A percentile compares a stretch with the other conserved stretches of the same genome.
These are phyloP conservation scores for Aeschynomene evenia DNA, from an alignment of 306 rosid species.

Conservation along the genomic window DNA sequence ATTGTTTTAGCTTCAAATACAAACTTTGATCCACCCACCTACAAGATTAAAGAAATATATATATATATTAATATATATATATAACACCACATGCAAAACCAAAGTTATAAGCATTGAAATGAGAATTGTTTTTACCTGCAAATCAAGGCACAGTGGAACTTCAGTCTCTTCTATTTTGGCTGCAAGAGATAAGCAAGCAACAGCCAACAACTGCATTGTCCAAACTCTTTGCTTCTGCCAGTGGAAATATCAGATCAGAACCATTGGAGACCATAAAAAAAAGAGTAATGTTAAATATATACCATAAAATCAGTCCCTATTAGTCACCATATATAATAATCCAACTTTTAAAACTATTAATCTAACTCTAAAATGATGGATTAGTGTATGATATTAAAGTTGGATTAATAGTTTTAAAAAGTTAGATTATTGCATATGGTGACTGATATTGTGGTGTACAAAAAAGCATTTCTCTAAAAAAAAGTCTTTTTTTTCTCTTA, in stretches of 20 bases:
- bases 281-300: no score
- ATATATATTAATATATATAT: not conserved
- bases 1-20: slow-evolving; percentile 82
- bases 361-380: no score
- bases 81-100: slow-evolving; percentile 4
- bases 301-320: no score
- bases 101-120: not conserved
- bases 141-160: slow-evolving; percentile 65
- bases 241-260: slow-evolving; percentile 28
- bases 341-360: no score
- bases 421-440: no score
- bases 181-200: slow-evolving; percentile 81
- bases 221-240: slow-evolving; percentile 64
- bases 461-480: no score
- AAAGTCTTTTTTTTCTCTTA: not conserved
- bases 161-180: slow-evolving; percentile 84
- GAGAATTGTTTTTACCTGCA: slow-evolving; percentile 58
- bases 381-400: no score
- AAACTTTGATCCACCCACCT: slow-evolving; percentile 70
- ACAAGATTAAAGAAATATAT: not conserved
- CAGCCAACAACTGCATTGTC: slow-evolving; percentile 89
- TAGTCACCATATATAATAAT: no score
- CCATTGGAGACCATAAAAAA: not conserved
- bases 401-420: no score
- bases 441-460: no score